Evolutionary conservation across 345 rosid species (phyloP), one percentile per base, ranked within the genome.

Genomic region (Corymbia maculata): DNA sequence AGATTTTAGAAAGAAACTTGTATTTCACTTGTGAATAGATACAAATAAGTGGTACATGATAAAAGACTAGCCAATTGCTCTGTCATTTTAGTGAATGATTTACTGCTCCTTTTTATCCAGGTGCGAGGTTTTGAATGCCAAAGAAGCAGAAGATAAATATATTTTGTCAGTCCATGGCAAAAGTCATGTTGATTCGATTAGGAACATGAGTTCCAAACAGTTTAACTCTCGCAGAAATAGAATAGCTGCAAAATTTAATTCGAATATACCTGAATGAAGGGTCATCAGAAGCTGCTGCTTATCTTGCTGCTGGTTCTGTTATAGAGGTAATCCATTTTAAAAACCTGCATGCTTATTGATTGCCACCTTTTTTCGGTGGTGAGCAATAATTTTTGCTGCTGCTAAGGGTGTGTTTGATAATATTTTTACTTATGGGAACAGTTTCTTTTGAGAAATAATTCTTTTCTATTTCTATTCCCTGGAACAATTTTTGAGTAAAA

Each of bases 291-390:
- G 93, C 98, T 52, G n/a, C n/a, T n/a, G 98, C 99, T 79, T 95
- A 94, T 88, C 95, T 95, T 47, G 96, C 99, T 88, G 99, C 97
- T 87, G 99, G 99, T 47, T 96, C 98, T 85, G 97, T 97, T 70
- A 89, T 97, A 5, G 94, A 97, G 97, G 99, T 98, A 91, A 87
- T 52, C 8, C 42, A 5, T 85, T 10, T 19, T n/a, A 12, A 36
- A 85, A 85, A 24, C 82, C 8, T 75, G 49, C 47, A 36, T 75
- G 26, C 82, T 36, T 75, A 17, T 17, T 75, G 82, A 75, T 42
- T 36, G 47, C 82, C 47, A 9, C 82, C 82, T 3, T 36, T 75
- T 75, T 75, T 75, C 19, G 82, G 82, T 8, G 3, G 49, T 36
- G 82, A 36, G 47, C 36, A 17, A 19, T 36, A 36, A 75, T 75